Conservation (phyloP, 257 asterid genomes). For the Hygrophila difformis region DNA sequence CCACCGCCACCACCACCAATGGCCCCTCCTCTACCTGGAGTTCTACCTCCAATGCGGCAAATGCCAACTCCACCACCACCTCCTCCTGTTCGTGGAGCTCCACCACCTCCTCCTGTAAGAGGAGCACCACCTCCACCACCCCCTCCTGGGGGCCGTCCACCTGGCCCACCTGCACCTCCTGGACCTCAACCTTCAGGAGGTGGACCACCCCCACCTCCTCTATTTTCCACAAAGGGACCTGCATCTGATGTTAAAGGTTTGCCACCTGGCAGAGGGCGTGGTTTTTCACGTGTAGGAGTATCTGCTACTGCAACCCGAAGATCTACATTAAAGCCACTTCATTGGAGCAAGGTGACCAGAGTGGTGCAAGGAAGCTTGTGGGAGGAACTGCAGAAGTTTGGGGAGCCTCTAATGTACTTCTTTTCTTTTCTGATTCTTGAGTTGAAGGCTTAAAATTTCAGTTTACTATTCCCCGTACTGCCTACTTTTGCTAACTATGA, state of each 20-base stretch:
- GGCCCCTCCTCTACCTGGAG: conserved; percentile 2
- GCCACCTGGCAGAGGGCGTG: conserved; percentile 46
- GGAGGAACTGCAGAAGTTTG: conserved; percentile 72
- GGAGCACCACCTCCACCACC: background rate
- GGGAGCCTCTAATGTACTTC: conserved; percentile 60
- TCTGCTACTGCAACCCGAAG: conserved; percentile 29
- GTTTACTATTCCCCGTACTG: too few species aligned
- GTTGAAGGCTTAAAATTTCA: too few species aligned
- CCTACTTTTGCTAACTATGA: background rate
- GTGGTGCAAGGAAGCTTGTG: conserved; percentile 81
- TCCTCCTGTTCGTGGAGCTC: conserved; percentile 22
- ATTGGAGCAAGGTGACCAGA: conserved; percentile 82
- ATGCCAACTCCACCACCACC: conserved; percentile 26
- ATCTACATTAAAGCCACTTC: conserved; percentile 69
- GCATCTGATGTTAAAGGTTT: conserved; percentile 38
- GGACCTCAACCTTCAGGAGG: conserved; percentile 3
- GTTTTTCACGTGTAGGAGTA: conserved; percentile 50
- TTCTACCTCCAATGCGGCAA: background rate
- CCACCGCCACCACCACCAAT: conserved; percentile 22
- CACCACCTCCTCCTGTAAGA: conserved; percentile 20
- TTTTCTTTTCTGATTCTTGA: conserved; percentile 14
- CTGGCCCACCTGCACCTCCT: too few species aligned
- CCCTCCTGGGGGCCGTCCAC: conserved; percentile 9
- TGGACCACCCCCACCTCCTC: conserved; percentile 44
- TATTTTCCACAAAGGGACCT: conserved; percentile 47